A percentile compares a stretch with the other conserved stretches of the same genome.
Conservation (phyloP, 2,329 filamentous ascomycete genomes). For the Alternaria consortialis region DNA sequence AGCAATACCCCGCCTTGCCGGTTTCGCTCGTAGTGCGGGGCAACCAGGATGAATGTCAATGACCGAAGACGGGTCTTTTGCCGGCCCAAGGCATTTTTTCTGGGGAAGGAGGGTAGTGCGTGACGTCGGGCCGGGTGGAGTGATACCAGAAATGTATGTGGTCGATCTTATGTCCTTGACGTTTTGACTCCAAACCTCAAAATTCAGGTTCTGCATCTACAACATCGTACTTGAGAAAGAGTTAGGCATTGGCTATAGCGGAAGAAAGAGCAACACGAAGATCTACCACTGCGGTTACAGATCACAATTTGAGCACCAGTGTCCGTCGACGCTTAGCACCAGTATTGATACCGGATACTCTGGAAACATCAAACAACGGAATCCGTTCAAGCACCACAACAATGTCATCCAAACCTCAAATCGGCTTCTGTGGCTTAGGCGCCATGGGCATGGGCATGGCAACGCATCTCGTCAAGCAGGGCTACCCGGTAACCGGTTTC, state of each 20-base stretch:
- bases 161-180: background rate
- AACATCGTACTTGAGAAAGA: background rate
- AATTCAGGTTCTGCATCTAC: background rate
- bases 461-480: slow-evolving; percentile 72
- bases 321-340: background rate
- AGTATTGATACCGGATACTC: background rate
- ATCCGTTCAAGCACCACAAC: background rate
- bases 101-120: background rate
- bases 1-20: slow-evolving; percentile 29
- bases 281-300: background rate
- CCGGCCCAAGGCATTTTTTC: slow-evolving; percentile 16
- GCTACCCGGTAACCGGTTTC: slow-evolving; percentile 74
- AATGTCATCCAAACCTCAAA: slow-evolving; percentile 55
- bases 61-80: slow-evolving; percentile 23
- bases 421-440: slow-evolving; percentile 78
- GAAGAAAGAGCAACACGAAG: background rate
- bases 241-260: background rate
- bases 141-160: slow-evolving; percentile 1
- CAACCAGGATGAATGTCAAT: slow-evolving; percentile 25
- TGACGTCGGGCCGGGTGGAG: slow-evolving; percentile 12
- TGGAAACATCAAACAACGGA: background rate
- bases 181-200: background rate
- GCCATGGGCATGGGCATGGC: slow-evolving; percentile 88
- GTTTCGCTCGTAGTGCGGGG: slow-evolving; percentile 31
- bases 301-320: background rate